These are phyloP conservation scores for Fomitopsis serialis DNA, from an alignment of 768 basidiomycete genomes.

Conservation along the genomic window DNA sequence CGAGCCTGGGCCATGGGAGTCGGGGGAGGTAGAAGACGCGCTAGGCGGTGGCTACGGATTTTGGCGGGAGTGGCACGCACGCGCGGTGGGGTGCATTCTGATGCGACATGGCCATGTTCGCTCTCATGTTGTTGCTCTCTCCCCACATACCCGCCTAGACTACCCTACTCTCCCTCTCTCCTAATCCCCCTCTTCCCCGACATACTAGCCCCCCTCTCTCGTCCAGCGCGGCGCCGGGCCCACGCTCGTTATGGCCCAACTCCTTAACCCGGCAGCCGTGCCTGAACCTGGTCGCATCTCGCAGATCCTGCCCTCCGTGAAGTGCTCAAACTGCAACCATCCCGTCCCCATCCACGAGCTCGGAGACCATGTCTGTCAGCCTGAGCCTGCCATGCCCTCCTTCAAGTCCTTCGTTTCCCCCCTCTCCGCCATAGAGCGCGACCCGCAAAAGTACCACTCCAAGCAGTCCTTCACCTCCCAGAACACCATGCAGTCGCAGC, in stretches of 20 bases:
- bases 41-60: slow-evolving; percentile 1
- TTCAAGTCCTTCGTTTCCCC: slow-evolving; percentile 34
- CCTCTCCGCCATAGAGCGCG: slow-evolving; percentile 36
- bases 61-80: not conserved
- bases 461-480: slow-evolving; percentile 26
- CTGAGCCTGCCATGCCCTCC: slow-evolving; percentile 40
- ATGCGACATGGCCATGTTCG: slow-evolving; percentile 4
- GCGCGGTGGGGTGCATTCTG: not conserved
- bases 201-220: slow-evolving; percentile 3
- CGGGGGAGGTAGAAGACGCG: not conserved
- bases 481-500: slow-evolving; percentile 8
- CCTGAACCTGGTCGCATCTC: slow-evolving; percentile 34
- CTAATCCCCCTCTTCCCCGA: slow-evolving; percentile 3
- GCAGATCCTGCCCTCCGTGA: slow-evolving; percentile 75
- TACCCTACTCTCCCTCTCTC: not conserved
- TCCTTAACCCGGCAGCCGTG: slow-evolving; percentile 13
- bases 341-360: slow-evolving; percentile 70
- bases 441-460: slow-evolving; percentile 46
- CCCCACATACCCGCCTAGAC: slow-evolving; percentile 4
- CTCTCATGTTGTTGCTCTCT: slow-evolving; percentile 4
- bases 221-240: slow-evolving; percentile 1
- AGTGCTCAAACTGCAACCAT: slow-evolving; percentile 73
- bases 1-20: not conserved
- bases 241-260: slow-evolving; percentile 25
- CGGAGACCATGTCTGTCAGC: slow-evolving; percentile 71